Base-by-base conservation (phyloP, 2,329 filamentous ascomycete genomes). In the Aspergillus caelatus region DNA sequence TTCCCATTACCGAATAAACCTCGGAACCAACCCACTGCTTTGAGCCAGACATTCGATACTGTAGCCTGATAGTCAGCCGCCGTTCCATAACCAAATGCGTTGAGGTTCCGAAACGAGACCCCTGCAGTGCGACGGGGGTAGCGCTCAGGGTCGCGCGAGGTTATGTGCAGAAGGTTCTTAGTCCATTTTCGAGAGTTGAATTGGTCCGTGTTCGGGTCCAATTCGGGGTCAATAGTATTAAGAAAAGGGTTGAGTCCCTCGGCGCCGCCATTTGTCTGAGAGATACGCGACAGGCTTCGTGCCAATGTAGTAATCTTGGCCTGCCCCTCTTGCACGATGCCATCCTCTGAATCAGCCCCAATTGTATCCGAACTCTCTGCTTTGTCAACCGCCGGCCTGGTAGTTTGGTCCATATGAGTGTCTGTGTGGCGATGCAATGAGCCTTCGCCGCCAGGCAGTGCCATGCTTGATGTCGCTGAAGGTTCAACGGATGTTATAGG, bases 151-250 rank as follows among this genome's bases (percentile, higher is more conserved):
- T 78, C 74, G n/a, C 69, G 64, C n/a, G 68, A 69, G 8, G 67
- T 71, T 34, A 78, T 65, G 26, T 72, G 71, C 48, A 80, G 64
- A 50, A 79, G 67, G 9, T 80, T 80, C 57, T 77, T 81, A 32
- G 79, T 78, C 81, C 81, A 83, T 65, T 79, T 76, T 21, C 75
- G 76, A 5, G 80, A 74, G 62, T 78, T 78, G 68, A 83, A 83
- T 4, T 74, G 65, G 30, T 74, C 70, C 21, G 78, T 78, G 41
- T 72, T 74, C 4, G 81, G 81, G 61, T 83, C 76, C 5, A 83
- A 70, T 48, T 76, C 71, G 0, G 78, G 75, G 50, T 79, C 71
- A 7, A 67, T 65, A 11, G 74, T 71, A 46, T 77, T 65, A 14
- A 78, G 68, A 57, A 80, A 80, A 1, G 78, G 78, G 58, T 79